A percentile compares a stretch with the other conserved stretches of the same genome.
Evolutionary conservation across 2,329 filamentous ascomycete genomes (phyloP).

Genomic region (Allantophomopsis lycopodina): DNA sequence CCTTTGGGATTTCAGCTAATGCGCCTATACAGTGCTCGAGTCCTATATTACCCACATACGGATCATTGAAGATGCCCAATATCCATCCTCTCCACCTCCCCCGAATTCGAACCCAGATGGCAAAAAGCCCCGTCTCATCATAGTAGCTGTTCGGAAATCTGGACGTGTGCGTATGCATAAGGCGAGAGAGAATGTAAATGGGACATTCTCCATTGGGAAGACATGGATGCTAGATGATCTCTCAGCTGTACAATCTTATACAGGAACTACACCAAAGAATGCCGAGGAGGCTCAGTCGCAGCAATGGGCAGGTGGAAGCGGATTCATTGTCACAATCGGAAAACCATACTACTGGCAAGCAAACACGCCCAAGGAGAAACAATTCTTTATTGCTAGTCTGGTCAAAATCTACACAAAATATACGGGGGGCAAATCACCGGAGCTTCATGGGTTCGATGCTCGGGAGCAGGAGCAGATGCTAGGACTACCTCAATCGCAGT

Average conservation of each 20-base stretch:
- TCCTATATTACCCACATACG: constrained; percentile 97
- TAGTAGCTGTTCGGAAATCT: constrained; percentile 84
- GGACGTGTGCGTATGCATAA: constrained; percentile 94
- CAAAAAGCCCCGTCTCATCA: constrained; percentile 84
- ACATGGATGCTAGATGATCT: constrained; percentile 96
- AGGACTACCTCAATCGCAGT: constrained; percentile 28
- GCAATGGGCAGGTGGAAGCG: constrained; percentile 68
- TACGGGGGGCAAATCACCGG: constrained; percentile 70
- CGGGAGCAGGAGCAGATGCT: constrained; percentile 65
- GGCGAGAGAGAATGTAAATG: constrained; percentile 87
- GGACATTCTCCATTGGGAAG: constrained; percentile 93
- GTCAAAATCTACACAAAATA: constrained; percentile 97
- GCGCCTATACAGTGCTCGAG: constrained; percentile 48
- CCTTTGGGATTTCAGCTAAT: not conserved
- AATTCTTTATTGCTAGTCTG: constrained; percentile 93
- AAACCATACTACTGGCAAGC: constrained; percentile 98
- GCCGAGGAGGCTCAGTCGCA: constrained; percentile 47
- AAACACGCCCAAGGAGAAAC: constrained; percentile 87
- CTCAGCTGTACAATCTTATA: constrained; percentile 69
- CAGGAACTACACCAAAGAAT: constrained; percentile 41
- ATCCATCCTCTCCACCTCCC: constrained; percentile 75
- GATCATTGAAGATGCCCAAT: constrained; percentile 73
- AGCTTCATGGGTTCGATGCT: constrained; percentile 70
- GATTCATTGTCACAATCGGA: constrained; percentile 77
- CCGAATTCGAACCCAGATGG: constrained; percentile 58